Base-by-base conservation (phyloP, 2,329 filamentous ascomycete species). In the Colletotrichum karsti region DNA sequence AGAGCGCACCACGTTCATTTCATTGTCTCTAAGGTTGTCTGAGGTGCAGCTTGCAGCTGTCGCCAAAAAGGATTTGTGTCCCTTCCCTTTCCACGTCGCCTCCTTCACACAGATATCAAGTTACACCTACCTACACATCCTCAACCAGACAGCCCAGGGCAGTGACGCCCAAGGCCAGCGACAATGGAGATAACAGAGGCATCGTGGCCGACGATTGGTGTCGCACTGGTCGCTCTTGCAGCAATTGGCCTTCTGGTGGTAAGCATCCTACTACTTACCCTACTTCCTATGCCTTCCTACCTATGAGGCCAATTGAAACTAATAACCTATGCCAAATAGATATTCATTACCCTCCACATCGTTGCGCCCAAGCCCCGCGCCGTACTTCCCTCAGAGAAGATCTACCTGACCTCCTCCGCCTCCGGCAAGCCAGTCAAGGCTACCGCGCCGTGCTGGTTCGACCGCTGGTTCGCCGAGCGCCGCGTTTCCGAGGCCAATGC, bases 401-500 rank as follows among this genome's bases (percentile, higher is more conserved):
- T 87, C 39, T 99, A 95, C 83, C 87, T 90, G 54, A 97, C 93
- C 4, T 91, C 94, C 42, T 83, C 89, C 39, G 85, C 91, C 73
- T 91, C 92, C 56, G 83, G 83, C 12, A 73, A 73, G 20, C 69
- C 73, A 24, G 20, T 50, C 20, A 81, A 83, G 55, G 89, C 83
- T 69, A 77, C 80, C 72, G 84, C 98, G 28, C 92, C 95, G 10
- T 97, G 93, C 83, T 98, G 95, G 95, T 90, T 93, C 77, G 94
- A 98, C 78, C 85, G 86, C 77, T 91, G 91, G 87, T 86, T 90
- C 33, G 85, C 85, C 54, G 88, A 88, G 78, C 88, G 87, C 76
- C 87, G 83, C 74, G 79, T 84, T 53, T 83, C 80, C 72, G 82
- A 85, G 73, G 75, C 80, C 18, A 73, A 74, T 26, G 74, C 70